Conservation (phyloP, 108 stramenopile genomes). For the Skeletonema grethae region DNA sequence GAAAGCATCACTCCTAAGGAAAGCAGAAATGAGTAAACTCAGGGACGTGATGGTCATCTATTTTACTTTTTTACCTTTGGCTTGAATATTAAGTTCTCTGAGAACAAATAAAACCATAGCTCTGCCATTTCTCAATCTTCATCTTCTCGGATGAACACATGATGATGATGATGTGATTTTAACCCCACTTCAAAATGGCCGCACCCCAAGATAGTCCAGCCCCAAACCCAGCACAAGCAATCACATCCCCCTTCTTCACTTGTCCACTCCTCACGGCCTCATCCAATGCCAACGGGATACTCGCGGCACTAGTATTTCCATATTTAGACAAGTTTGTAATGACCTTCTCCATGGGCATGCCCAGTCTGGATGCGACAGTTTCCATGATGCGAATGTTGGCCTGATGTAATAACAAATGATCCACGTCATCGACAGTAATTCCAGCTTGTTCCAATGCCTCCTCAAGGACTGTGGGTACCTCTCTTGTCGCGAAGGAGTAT, state of each 20-base stretch:
- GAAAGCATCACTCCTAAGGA: no score
- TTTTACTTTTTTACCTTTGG: conserved; percentile 1
- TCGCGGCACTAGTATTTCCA: conserved; percentile 95
- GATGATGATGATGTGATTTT: neutral
- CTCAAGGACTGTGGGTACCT: conserved; percentile 89
- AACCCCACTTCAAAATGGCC: conserved; percentile 92
- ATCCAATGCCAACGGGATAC: conserved; percentile 93
- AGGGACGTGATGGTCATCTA: neutral
- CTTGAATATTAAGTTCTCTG: neutral
- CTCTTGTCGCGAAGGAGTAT: conserved; percentile 95
- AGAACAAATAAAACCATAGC: neutral
- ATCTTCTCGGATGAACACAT: neutral
- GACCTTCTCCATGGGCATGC: conserved; percentile 92
- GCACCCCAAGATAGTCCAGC: conserved; percentile 97
- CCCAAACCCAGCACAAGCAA: conserved; percentile 97
- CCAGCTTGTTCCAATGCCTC: conserved; percentile 91
- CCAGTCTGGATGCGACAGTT: conserved; percentile 87
- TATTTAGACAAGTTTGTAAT: conserved; percentile 89
- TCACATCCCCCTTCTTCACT: conserved; percentile 97
- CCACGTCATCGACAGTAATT: conserved; percentile 89
- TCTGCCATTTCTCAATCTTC: neutral
- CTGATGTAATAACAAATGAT: conserved; percentile 94
- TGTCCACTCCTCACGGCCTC: conserved; percentile 89
- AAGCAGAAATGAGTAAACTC: neutral
- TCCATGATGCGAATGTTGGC: conserved; percentile 99